Base-by-base conservation (phyloP, 257 asterid species). In the Fraxinus pennsylvanica region DNA sequence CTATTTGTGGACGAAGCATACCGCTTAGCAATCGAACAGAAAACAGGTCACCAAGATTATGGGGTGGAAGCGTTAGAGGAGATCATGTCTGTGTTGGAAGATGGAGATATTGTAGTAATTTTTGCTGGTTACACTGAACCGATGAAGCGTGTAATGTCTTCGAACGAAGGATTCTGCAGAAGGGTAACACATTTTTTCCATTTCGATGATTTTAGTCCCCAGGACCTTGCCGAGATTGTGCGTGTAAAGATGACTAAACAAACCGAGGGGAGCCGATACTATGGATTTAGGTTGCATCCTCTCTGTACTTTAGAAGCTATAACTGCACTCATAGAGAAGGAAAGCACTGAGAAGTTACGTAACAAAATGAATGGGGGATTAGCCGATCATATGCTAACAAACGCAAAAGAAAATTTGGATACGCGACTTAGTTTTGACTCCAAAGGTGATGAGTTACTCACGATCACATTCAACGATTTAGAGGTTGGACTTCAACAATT, bases 51-150 rank as follows among this genome's bases (percentile, higher is more conserved):
- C 38, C 79, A 78, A 12, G 98, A 94, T 74, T 89, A 72, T 5
- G 98, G 97, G 19, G 85, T 86, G 75, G 98, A 92, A 74, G 98
- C 97, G 4, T 78, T 92, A 72, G 98, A 94, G 45, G 98, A 94
- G 88, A 92, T 94, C 80, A 94, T 94, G 98, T 94, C 98, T 2
- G 91, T 88, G 19, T 77, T 92, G 85, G 98, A 94, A 80, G 92
- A 90, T n/a, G 97, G 97, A 14, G 75, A 85, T 14, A 73, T 92
- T 8, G 92, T 94, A 2, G 91, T 94, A n/a, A 84, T 94, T 27
- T 94, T 94, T 33, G 97, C 98, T 0, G 98, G 98, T 39, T 94
- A 94, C 52, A 94, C 96, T 0, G 97, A 92, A 74, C 94, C 94
- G 9, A 92, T 94, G 98, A 91, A 88, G 83, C 92, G 94, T 0